Evolutionary conservation across 306 rosid genomes (phyloP).

Genomic region (Calophaca sinica): DNA sequence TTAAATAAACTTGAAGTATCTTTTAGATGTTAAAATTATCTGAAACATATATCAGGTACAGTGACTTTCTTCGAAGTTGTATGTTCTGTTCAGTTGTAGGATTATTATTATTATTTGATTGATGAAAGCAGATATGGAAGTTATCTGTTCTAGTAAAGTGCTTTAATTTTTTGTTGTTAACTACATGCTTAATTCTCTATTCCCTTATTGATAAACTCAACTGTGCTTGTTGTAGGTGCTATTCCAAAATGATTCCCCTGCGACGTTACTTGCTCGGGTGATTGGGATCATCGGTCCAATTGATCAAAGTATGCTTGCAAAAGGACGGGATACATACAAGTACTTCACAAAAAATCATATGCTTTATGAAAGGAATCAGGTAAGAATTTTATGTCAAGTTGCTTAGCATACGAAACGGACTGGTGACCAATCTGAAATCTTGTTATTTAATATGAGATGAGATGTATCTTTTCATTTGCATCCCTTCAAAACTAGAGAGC

Average conservation of each 20-base stretch:
- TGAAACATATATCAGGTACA: neutral
- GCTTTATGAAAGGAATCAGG: slow-evolving; percentile 99
- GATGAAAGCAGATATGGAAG: neutral
- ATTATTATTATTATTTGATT: too few species aligned
- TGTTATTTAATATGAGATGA: slow-evolving; percentile 9
- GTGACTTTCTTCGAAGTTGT: neutral
- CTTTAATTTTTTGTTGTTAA: neutral
- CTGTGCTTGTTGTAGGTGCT: slow-evolving; percentile 69
- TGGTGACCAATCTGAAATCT: slow-evolving; percentile 21
- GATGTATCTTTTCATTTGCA: slow-evolving; percentile 18
- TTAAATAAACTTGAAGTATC: neutral
- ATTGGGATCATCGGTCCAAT: slow-evolving; percentile 87
- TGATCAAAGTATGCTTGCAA: slow-evolving; percentile 89
- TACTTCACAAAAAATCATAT: slow-evolving; percentile 94
- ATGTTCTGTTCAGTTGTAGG: too few species aligned
- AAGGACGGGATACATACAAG: slow-evolving; percentile 92
- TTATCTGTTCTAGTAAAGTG: slow-evolving; percentile 5
- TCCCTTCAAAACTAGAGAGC: neutral
- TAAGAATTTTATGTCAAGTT: slow-evolving; percentile 45
- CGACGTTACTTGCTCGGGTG: slow-evolving; percentile 93
- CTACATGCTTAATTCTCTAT: neutral
- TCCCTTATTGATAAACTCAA: slow-evolving; percentile 37
- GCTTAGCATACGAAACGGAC: neutral
- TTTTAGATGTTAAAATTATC: slow-evolving; percentile 35
- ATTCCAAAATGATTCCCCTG: slow-evolving; percentile 97